These are phyloP conservation scores for Apiospora kogelbergensis DNA, from an alignment of 2,329 filamentous ascomycete species.

Conservation along the genomic window DNA sequence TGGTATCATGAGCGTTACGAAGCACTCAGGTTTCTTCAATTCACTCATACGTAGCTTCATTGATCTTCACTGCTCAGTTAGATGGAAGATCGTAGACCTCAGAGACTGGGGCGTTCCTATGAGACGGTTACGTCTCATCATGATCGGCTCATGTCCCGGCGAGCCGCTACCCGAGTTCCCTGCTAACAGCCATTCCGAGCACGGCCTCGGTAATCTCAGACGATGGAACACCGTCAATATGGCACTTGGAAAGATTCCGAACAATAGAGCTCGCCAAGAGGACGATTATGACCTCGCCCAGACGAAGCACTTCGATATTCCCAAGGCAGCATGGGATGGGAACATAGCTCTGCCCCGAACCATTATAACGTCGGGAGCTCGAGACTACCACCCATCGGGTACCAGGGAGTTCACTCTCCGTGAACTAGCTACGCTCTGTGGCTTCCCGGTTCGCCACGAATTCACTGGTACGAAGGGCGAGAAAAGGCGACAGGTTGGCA, in stretches of 20 bases:
- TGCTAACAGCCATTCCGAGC: slow-evolving; percentile 53
- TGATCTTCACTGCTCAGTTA: slow-evolving; percentile 63
- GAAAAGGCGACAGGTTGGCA: slow-evolving; percentile 69
- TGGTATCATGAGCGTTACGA: slow-evolving; percentile 52
- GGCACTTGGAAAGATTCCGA: slow-evolving; percentile 31
- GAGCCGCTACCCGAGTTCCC: slow-evolving; percentile 70
- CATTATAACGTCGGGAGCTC: not conserved
- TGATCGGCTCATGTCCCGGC: slow-evolving; percentile 65
- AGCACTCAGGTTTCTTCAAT: slow-evolving; percentile 52
- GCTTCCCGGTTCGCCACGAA: slow-evolving; percentile 61
- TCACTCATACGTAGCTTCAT: slow-evolving; percentile 65
- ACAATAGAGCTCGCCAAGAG: not conserved
- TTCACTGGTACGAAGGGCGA: slow-evolving; percentile 45
- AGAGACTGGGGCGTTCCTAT: slow-evolving; percentile 52
- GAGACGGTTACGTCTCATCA: slow-evolving; percentile 50
- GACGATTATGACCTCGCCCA: not conserved
- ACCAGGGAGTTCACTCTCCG: slow-evolving; percentile 61
- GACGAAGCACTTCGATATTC: not conserved
- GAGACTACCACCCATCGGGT: slow-evolving; percentile 38
- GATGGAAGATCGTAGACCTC: slow-evolving; percentile 63
- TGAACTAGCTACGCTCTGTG: slow-evolving; percentile 69
- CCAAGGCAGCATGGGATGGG: not conserved
- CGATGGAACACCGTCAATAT: slow-evolving; percentile 43
- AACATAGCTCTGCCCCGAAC: not conserved
- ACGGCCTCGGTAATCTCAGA: slow-evolving; percentile 24